Evolutionary conservation across 2,329 filamentous ascomycete genomes (phyloP).

Genomic region (Microdochium bolleyi): DNA sequence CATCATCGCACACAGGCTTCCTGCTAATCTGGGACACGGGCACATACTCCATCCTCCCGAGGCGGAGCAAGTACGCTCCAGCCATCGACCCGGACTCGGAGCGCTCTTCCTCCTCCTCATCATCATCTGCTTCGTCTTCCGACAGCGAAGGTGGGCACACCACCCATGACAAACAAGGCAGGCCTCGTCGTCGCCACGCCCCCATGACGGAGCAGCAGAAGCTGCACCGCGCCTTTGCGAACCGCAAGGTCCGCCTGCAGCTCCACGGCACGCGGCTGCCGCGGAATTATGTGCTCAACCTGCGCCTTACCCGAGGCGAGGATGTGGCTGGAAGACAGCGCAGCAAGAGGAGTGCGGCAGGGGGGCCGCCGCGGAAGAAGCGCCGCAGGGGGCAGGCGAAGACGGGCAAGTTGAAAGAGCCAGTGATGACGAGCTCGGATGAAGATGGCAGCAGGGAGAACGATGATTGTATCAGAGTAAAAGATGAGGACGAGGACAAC

Average conservation of each 20-base stretch:
- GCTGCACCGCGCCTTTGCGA: constrained; percentile 41
- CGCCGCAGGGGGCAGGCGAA: constrained; percentile 4
- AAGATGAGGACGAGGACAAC: constrained; percentile 8
- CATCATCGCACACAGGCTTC: constrained; percentile 43
- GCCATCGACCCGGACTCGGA: constrained; percentile 21
- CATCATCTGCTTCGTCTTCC: constrained; percentile 18
- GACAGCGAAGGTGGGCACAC: constrained; percentile 14
- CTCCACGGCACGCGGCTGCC: constrained; percentile 48
- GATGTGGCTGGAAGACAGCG: constrained; percentile 22
- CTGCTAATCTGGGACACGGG: constrained; percentile 58
- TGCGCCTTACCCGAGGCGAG: constrained; percentile 41
- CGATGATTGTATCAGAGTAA: neutral
- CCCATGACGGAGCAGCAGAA: constrained; percentile 33
- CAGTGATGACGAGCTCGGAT: constrained; percentile 8
- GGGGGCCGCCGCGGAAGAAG: constrained; percentile 17
- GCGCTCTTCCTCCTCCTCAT: neutral
- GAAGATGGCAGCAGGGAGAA: neutral
- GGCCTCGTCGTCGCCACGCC: neutral
- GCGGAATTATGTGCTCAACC: constrained; percentile 40
- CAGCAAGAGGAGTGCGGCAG: constrained; percentile 11
- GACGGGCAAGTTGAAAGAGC: constrained; percentile 2
- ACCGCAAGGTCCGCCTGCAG: constrained; percentile 47
- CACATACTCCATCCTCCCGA: constrained; percentile 45
- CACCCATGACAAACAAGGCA: constrained; percentile 5
- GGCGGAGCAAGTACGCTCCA: constrained; percentile 22